Evolutionary conservation across 2,329 filamentous ascomycete species (phyloP).

Genomic region (Calonectria honghensis): DNA sequence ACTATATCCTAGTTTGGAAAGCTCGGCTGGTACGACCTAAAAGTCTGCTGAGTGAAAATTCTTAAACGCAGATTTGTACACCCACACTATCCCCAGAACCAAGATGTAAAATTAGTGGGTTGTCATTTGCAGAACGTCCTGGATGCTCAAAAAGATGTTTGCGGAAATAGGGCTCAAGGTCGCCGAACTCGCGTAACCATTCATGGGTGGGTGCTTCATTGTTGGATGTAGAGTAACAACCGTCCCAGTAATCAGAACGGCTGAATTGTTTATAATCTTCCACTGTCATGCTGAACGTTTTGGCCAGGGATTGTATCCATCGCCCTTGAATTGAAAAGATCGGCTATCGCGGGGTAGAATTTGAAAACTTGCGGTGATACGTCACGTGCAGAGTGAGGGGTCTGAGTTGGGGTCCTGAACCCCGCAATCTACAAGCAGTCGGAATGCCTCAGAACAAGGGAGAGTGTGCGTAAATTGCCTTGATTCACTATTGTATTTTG

Average conservation of each 20-base stretch:
- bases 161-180: conserved; percentile 69
- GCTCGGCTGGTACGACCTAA: conserved; percentile 71
- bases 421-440: no score
- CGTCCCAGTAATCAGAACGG: conserved; percentile 70
- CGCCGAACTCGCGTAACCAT: conserved; percentile 71
- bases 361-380: no score
- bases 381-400: no score
- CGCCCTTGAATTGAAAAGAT: no score
- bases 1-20: conserved; percentile 67
- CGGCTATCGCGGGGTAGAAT: no score
- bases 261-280: conserved; percentile 56
- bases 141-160: conserved; percentile 62
- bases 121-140: conserved; percentile 51
- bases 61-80: conserved; percentile 30
- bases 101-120: conserved; percentile 71
- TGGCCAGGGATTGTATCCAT: no score
- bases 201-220: conserved; percentile 67
- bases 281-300: neutral
- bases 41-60: neutral
- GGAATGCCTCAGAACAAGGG: no score
- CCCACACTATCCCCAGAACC: conserved; percentile 75
- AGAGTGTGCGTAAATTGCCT: no score
- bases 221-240: conserved; percentile 64
- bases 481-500: no score
- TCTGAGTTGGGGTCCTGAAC: no score